Evolutionary conservation across 345 rosid species (phyloP), one percentile per base, ranked within the genome.

Genomic region (Gossypium australe): DNA sequence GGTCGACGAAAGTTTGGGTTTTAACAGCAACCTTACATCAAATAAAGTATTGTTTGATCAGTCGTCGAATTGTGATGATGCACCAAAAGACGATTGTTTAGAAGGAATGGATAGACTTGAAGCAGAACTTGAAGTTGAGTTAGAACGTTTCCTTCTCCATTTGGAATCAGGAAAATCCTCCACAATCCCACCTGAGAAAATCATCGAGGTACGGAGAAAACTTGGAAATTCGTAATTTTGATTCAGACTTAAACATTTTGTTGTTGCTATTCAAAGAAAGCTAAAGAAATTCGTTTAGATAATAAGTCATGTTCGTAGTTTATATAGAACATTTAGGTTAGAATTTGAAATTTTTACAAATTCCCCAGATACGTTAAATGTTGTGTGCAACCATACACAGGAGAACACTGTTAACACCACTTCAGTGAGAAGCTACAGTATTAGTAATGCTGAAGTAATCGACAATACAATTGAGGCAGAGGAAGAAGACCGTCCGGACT

Each of bases 41-140:
- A 55, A 72, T 8, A 34, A 70, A 73, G 52, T 60, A 56, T 65
- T 69, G 27, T 62, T 44, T 70, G 85, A 77, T 71, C 78, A 72
- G 60, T 85, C 86, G 76, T 65, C 68, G 67, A 74, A 53, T 17
- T 82, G 68, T 24, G 80, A 78, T 11, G 57, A 78, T 11, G 52
- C 63, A 0, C 70, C 70, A 24, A 83, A 80, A 51, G 83, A 75
- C 20, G 84, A 81, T 74, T 76, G 64, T 80, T 29, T 51, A 1
- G 85, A 77, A 45, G 94, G 85, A 61, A 88, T 86, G 86, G 84
- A 85, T 75, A 82, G 74, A 66, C 92, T 92, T 29, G 92, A 87
- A 83, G 94, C 87, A 11, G 96, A 94, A 82, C 91, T 94, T 25
- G 86, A 89, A 83, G 89, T 82, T 2, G 94, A 92, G 81, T 80